A percentile compares a stretch with the other conserved stretches of the same genome.
Conservation (phyloP, 1,139 yeast species). For the Lodderomyces oxycetoniae region DNA sequence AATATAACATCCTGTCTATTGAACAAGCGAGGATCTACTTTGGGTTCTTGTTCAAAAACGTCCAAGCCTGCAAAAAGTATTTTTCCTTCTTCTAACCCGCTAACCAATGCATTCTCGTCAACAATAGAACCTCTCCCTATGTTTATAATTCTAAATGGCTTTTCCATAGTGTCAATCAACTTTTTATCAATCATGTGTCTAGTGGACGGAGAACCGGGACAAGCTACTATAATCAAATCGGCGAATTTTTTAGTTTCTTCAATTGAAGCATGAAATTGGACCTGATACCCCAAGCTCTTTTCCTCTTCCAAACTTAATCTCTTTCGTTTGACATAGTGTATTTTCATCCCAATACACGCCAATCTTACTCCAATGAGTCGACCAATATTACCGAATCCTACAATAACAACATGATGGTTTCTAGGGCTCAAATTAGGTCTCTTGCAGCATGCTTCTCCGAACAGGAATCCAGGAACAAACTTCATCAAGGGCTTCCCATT, state of each 20-base stretch:
- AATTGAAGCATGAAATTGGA: constrained; percentile 39
- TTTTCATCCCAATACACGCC: constrained; percentile 57
- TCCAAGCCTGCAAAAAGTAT: constrained; percentile 74
- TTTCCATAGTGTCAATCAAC: constrained; percentile 43
- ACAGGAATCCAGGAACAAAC: constrained; percentile 31
- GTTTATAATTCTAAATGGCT: constrained; percentile 63
- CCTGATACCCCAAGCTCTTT: constrained; percentile 38
- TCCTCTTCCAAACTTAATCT: constrained; percentile 37
- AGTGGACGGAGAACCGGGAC: constrained; percentile 64
- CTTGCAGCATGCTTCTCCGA: constrained; percentile 43
- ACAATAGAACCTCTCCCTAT: constrained; percentile 73
- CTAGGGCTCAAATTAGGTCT: constrained; percentile 44
- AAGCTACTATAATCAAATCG: constrained; percentile 62
- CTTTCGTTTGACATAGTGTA: constrained; percentile 59
- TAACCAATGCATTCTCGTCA: constrained; percentile 66
- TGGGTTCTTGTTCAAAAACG: constrained; percentile 71
- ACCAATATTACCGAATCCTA: constrained; percentile 81
- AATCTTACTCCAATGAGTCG: constrained; percentile 57
- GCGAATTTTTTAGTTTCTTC: constrained; percentile 30
- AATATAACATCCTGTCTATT: constrained; percentile 64
- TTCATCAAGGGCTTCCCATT: constrained; percentile 31
- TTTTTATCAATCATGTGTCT: constrained; percentile 48
- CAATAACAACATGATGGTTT: constrained; percentile 59
- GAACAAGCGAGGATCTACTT: constrained; percentile 47
- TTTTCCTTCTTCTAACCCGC: constrained; percentile 64